Conservation (phyloP, 2,329 filamentous ascomycete genomes). For the Leptographium radiaticola region DNA sequence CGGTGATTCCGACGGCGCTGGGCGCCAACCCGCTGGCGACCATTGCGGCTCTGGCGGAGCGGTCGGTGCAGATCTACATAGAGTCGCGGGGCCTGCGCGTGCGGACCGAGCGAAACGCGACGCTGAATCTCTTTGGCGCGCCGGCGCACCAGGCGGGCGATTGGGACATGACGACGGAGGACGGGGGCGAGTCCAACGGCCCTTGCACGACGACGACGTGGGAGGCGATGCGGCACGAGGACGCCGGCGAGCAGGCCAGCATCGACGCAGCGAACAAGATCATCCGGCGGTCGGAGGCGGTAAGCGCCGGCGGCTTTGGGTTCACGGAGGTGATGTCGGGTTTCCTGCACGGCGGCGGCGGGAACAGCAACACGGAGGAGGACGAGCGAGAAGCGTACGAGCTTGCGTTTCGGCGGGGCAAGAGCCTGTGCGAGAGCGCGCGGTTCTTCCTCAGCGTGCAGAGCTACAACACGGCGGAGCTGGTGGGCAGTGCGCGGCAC, state of each 20-base stretch:
- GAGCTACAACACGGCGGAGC: constrained; percentile 35
- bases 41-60: constrained; percentile 54
- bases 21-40: constrained; percentile 57
- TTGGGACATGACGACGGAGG: neutral
- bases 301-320: constrained; percentile 37
- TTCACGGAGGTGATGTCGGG: constrained; percentile 56
- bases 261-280: constrained; percentile 23
- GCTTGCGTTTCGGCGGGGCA: constrained; percentile 36
- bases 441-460: constrained; percentile 47
- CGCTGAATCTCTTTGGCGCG: constrained; percentile 40
- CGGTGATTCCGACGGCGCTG: constrained; percentile 47
- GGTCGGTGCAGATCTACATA: constrained; percentile 41
- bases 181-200: neutral
- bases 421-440: constrained; percentile 40
- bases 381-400: constrained; percentile 39
- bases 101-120: constrained; percentile 29
- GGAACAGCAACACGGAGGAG: constrained; percentile 19
- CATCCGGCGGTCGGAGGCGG: constrained; percentile 27
- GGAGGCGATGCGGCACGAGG: neutral
- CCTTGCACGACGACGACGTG: neutral
- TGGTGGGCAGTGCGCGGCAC: constrained; percentile 34
- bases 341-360: constrained; percentile 33
- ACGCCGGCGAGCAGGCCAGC: constrained; percentile 4
- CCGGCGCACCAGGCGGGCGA: constrained; percentile 25
- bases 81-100: constrained; percentile 28